A percentile compares a stretch with the other conserved stretches of the same genome.
These are phyloP conservation scores for Pyrus betulifolia DNA, from an alignment of 306 rosid genomes.

Conservation along the genomic window DNA sequence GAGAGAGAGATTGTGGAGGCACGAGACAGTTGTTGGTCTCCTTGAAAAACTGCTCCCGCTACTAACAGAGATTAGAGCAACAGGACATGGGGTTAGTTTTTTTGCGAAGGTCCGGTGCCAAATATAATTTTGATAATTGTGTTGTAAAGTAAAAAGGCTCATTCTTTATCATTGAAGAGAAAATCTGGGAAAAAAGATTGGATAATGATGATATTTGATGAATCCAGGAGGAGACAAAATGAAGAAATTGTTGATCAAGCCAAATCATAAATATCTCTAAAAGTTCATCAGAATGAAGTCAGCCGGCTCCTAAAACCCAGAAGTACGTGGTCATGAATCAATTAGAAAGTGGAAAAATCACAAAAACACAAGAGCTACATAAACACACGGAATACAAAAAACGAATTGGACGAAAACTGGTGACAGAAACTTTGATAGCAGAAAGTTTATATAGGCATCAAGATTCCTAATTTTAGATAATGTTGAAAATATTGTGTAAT, in stretches of 20 bases:
- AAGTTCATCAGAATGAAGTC: background rate
- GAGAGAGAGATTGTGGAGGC: slow-evolving; percentile 7
- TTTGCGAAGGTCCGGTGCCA: background rate
- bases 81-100: background rate
- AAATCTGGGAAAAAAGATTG: background rate
- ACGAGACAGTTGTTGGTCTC: slow-evolving; percentile 26
- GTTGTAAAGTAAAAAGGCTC: background rate
- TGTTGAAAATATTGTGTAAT: background rate
- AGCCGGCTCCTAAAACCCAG: background rate
- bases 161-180: background rate
- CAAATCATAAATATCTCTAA: background rate
- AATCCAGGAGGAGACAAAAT: background rate
- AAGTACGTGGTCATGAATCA: background rate
- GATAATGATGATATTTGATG: background rate
- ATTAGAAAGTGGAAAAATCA: background rate
- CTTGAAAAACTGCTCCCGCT: slow-evolving; percentile 46
- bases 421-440: background rate
- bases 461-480: background rate
- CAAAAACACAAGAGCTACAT: background rate
- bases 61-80: slow-evolving; percentile 3
- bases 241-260: too few species aligned
- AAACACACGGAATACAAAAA: background rate
- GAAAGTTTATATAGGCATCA: background rate
- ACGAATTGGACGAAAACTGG: background rate
- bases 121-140: background rate